Conservation (phyloP, 2,329 filamentous ascomycete genomes). For the Monosporascus sp. region DNA sequence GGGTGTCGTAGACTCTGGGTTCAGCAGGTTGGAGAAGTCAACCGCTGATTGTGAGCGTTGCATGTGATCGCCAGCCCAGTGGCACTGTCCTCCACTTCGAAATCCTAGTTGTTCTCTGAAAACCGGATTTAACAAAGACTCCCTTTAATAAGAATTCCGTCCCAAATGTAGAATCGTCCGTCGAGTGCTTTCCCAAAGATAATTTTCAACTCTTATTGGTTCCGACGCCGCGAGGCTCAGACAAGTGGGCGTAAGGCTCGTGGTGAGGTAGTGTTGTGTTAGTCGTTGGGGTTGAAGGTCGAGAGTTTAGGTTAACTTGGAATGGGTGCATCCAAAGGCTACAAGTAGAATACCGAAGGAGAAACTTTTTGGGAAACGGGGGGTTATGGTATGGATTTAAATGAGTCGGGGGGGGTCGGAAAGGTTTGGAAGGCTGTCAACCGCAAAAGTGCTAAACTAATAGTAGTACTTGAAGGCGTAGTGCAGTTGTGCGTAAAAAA, state of each 20-base stretch:
- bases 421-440: constrained; percentile 8
- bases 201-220: background rate
- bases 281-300: constrained; percentile 3
- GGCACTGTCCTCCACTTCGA: constrained; percentile 17
- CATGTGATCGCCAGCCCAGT: constrained; percentile 56
- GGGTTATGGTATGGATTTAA: constrained; percentile 30
- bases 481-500: background rate
- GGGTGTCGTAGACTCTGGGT: constrained; percentile 45
- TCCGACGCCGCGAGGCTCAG: background rate
- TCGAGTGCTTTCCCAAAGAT: background rate
- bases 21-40: constrained; percentile 72
- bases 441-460: background rate
- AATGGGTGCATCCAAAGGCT: constrained; percentile 14
- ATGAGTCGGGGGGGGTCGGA: constrained; percentile 21
- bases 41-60: constrained; percentile 68
- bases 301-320: constrained; percentile 1
- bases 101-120: constrained; percentile 4
- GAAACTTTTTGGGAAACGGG: constrained; percentile 24
- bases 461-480: background rate
- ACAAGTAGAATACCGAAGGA: constrained; percentile 24
- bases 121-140: too few species aligned
- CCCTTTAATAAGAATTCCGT: too few species aligned
- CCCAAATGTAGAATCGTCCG: background rate
- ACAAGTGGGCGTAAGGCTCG: background rate
- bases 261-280: constrained; percentile 2